Base-by-base conservation (phyloP, 495 filamentous ascomycete genomes). In the Beverwykella pulmonaria region DNA sequence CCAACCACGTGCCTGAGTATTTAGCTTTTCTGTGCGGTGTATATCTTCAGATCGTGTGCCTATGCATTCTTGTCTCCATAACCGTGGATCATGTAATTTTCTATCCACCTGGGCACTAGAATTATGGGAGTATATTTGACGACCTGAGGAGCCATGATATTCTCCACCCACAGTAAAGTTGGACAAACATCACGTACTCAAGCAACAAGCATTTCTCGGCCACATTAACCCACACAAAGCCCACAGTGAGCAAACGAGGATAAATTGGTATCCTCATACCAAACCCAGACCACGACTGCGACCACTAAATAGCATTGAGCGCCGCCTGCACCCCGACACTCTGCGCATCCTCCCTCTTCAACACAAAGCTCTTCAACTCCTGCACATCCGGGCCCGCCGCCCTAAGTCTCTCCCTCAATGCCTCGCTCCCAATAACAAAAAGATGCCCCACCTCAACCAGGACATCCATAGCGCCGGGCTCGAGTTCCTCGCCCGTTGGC, bases 391-490 rank as follows among this genome's bases (percentile, higher is more conserved):
- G 67, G 9, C 78, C 76, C 26, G 73, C 75, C 30, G 81, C 84
- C 63, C 88, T 85, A 74, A 97, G 79, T 56, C 91, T 82, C 79
- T 96, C 93, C 48, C 88, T 82, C 60, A 97, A 78, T 32, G 92
- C 93, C 79, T 97, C 93, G 14, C 89, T 87, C 20, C 92, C 91
- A 77, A 98, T 92, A 44, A 98, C 94, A 73, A 98, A 99, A 50
- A 99, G 77, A 76, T 91, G 96, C n/a, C 92, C 93, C 63, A 99
- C 92, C 79, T 98, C 95, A 34, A 90, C 86, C 60, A 98, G 75
- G 44, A 95, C 82, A 79, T 98, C 93, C 71, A 97, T 85, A 67
- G 83, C 83, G 46, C 81, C 82, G 69, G 61, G 61, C 47, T 87
- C 85, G 29, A 91, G 83, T 44, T 90, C 88, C 67, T 89, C 90